These are phyloP conservation scores for Cicer judaicum DNA, from an alignment of 306 rosid genomes.

Conservation along the genomic window DNA sequence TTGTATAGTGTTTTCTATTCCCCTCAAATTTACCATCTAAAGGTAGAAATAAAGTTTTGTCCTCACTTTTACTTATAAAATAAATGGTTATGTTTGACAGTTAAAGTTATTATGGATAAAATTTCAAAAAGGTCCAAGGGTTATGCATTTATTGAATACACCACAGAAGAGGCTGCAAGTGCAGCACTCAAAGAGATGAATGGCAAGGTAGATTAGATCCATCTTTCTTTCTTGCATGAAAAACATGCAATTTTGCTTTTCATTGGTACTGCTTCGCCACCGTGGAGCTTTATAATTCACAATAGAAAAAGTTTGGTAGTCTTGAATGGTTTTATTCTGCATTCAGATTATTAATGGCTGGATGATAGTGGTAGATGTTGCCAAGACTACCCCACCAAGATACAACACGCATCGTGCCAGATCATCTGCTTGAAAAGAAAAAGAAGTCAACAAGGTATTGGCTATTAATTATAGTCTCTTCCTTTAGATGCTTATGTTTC, in stretches of 20 bases:
- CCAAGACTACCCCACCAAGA: conserved; percentile 66
- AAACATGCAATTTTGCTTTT: not conserved
- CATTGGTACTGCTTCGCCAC: conserved; percentile 4
- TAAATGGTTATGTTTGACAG: conserved; percentile 53
- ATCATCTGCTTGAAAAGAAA: conserved; percentile 41
- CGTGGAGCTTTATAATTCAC: not conserved
- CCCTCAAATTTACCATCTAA: conserved; percentile 6
- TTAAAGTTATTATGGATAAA: conserved; percentile 84
- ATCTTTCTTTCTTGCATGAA: conserved; percentile 4
- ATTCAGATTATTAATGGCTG: conserved; percentile 89
- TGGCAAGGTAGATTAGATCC: conserved; percentile 68
- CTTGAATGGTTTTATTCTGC: conserved; percentile 19
- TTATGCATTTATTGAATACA: conserved; percentile 85
- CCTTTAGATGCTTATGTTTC: conserved; percentile 6
- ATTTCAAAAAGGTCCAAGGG: conserved; percentile 96
- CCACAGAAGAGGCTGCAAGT: conserved; percentile 85
- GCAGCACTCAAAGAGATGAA: conserved; percentile 91
- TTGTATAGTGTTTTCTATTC: conserved; percentile 19
- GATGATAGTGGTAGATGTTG: conserved; percentile 95
- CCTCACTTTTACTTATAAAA: conserved; percentile 28
- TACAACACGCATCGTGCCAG: conserved; percentile 47
- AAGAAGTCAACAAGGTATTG: conserved; percentile 18
- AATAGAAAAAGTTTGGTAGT: conserved; percentile 34
- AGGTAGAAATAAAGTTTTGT: not conserved
- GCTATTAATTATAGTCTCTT: conserved; percentile 14